Evolutionary conservation across 2,329 filamentous ascomycete species (phyloP).

Genomic region (Aspergillus tamarii): DNA sequence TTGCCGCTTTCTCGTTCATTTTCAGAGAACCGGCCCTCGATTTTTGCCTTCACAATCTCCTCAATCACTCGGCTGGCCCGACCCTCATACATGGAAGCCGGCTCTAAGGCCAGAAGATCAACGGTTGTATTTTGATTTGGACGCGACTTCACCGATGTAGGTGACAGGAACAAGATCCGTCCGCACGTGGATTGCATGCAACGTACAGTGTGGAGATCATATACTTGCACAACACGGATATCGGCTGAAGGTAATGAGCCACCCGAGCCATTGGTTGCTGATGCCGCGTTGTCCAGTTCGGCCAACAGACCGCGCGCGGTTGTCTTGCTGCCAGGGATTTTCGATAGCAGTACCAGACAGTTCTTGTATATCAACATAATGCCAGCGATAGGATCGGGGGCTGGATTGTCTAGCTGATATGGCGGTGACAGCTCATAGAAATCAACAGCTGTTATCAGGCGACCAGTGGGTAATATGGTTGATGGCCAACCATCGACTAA

Average conservation of each 20-base stretch:
- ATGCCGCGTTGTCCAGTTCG: constrained; percentile 80
- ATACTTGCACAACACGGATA: constrained; percentile 74
- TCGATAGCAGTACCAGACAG: constrained; percentile 75
- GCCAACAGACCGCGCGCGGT: constrained; percentile 78
- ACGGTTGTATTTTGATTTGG: constrained; percentile 26
- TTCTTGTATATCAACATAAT: constrained; percentile 86
- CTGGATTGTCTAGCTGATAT: constrained; percentile 55
- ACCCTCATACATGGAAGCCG: constrained; percentile 76
- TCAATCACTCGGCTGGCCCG: constrained; percentile 78
- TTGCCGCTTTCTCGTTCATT: constrained; percentile 76
- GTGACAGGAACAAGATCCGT: constrained; percentile 41
- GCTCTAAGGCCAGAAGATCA: constrained; percentile 68
- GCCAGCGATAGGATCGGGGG: constrained; percentile 58
- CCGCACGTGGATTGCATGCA: constrained; percentile 58
- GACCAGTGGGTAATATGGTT: constrained; percentile 72
- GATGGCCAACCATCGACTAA: constrained; percentile 78
- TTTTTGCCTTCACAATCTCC: constrained; percentile 81
- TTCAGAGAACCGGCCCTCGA: constrained; percentile 84
- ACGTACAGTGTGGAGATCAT: constrained; percentile 69
- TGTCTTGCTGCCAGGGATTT: constrained; percentile 63
- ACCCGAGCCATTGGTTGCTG: constrained; percentile 46
- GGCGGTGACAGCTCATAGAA: constrained; percentile 76
- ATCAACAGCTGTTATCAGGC: constrained; percentile 80
- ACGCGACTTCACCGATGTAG: constrained; percentile 28
- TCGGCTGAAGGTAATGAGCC: constrained; percentile 57